A percentile compares a stretch with the other conserved stretches of the same genome.
These are phyloP conservation scores for Penicillium sp. DNA, from an alignment of 2,329 filamentous ascomycete species.

Conservation along the genomic window DNA sequence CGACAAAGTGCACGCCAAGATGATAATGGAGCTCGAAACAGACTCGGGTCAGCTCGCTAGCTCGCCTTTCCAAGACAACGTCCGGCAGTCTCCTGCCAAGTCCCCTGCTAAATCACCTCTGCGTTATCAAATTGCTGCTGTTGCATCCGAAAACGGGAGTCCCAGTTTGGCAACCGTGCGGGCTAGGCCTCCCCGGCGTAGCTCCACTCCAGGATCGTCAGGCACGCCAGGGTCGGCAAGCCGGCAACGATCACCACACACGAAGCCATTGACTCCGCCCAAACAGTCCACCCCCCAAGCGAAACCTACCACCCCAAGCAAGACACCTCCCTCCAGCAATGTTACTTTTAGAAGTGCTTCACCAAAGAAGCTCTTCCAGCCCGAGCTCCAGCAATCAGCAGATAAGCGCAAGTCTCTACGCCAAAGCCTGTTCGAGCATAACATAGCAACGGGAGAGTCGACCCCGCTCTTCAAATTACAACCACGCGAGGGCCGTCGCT, in stretches of 20 bases:
- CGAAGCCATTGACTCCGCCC: constrained; percentile 39
- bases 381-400: constrained; percentile 43
- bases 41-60: constrained; percentile 50
- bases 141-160: constrained; percentile 54
- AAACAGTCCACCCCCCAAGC: constrained; percentile 49
- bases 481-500: constrained; percentile 55
- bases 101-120: constrained; percentile 24
- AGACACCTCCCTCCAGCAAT: constrained; percentile 52
- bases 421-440: constrained; percentile 55
- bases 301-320: constrained; percentile 50
- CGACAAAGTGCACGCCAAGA: constrained; percentile 53
- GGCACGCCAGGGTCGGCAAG: constrained; percentile 45
- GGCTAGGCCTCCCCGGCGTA: constrained; percentile 48
- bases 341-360: constrained; percentile 50
- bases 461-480: constrained; percentile 66
- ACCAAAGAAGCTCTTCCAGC: constrained; percentile 49
- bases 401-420: constrained; percentile 39
- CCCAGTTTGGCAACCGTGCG: constrained; percentile 57
- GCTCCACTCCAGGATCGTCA: constrained; percentile 45
- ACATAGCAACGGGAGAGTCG: constrained; percentile 54
- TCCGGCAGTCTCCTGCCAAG: constrained; percentile 32
- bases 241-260: constrained; percentile 42
- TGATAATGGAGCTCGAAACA: constrained; percentile 60
- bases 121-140: constrained; percentile 38
- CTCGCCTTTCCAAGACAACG: constrained; percentile 48